A percentile compares a stretch with the other conserved stretches of the same genome.
Conservation (phyloP, 2,329 filamentous ascomycete genomes). For the Claviceps digitariae region DNA sequence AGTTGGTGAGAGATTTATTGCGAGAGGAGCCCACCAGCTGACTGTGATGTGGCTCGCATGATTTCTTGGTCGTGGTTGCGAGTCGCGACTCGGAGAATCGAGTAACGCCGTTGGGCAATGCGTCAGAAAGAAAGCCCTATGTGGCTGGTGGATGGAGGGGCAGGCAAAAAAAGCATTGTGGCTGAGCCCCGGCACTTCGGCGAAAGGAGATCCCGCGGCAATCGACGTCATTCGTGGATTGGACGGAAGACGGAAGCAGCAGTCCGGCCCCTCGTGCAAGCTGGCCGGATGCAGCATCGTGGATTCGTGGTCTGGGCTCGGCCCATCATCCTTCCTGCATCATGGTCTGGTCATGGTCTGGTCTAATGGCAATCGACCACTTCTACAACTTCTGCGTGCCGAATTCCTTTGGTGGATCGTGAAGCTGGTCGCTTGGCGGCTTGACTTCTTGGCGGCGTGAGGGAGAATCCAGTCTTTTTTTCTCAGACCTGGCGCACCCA, state of each 20-base stretch:
- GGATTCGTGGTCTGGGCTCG: not conserved
- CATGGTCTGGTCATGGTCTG: no score
- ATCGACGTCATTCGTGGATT: not conserved
- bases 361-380: not conserved
- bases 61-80: not conserved
- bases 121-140: not conserved
- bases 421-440: not conserved
- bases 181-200: not conserved
- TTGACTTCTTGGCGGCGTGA: not conserved
- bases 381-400: not conserved
- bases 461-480: not conserved
- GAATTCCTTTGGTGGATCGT: not conserved
- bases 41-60: slow-evolving; percentile 1
- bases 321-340: not conserved
- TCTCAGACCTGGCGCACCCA: not conserved
- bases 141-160: not conserved
- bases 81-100: slow-evolving; percentile 1
- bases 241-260: not conserved
- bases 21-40: not conserved
- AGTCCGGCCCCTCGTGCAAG: not conserved
- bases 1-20: not conserved
- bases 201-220: not conserved
- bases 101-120: slow-evolving; percentile 1
- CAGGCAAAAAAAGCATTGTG: not conserved
- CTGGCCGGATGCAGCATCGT: not conserved